Conservation (phyloP, 306 rosid genomes). For the Trichosanthes truncata region DNA sequence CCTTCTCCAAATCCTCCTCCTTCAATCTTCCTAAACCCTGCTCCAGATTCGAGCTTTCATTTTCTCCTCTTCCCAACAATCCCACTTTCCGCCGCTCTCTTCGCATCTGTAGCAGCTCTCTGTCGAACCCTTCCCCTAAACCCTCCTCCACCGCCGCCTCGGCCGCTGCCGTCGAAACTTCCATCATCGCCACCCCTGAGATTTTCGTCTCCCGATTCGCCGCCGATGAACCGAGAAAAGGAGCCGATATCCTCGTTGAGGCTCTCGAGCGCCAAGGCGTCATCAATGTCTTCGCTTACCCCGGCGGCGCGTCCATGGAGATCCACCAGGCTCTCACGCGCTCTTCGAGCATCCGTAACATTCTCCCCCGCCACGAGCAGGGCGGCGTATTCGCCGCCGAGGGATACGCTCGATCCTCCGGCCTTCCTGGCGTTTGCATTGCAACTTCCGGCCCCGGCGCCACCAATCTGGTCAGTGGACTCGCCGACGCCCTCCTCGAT, state of each 20-base stretch:
- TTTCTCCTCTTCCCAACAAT: slow-evolving; percentile 16
- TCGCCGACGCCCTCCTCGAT: slow-evolving; percentile 71
- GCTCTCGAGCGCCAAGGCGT: slow-evolving; percentile 83
- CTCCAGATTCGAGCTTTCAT: slow-evolving; percentile 18
- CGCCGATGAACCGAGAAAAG: slow-evolving; percentile 50
- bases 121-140: slow-evolving; percentile 21
- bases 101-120: slow-evolving; percentile 22
- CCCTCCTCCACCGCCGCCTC: slow-evolving; percentile 16
- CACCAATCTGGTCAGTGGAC: slow-evolving; percentile 76
- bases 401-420: slow-evolving; percentile 79
- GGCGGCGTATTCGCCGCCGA: slow-evolving; percentile 87
- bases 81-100: slow-evolving; percentile 10
- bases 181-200: slow-evolving; percentile 3
- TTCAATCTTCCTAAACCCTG: slow-evolving; percentile 6
- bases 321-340: slow-evolving; percentile 95
- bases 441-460: slow-evolving; percentile 97
- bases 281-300: slow-evolving; percentile 71
- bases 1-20: slow-evolving; percentile 15
- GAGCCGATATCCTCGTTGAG: slow-evolving; percentile 82
- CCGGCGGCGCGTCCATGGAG: slow-evolving; percentile 94
- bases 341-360: slow-evolving; percentile 46
- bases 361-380: slow-evolving; percentile 87
- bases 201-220: slow-evolving; percentile 33
- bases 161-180: neutral
- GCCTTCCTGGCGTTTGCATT: slow-evolving; percentile 74